Percentiles rank a stretch among this genome's conserved stretches.
phyloP scores from a whole-genome alignment of 2,329 filamentous ascomycete genomes.

The Colletotrichum sp. region DNA sequence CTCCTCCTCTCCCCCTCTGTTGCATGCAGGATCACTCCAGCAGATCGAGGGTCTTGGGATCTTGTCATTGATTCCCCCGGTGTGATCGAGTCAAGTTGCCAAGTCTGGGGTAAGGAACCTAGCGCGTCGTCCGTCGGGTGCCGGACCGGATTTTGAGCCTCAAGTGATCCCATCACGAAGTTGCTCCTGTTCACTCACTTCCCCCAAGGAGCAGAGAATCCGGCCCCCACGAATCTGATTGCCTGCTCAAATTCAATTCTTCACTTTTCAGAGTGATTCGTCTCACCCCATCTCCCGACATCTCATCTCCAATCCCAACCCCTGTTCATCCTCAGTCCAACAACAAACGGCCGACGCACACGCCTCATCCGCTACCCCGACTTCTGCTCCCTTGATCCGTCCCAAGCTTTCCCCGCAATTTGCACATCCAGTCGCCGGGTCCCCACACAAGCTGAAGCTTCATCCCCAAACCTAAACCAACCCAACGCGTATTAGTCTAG shows the following conservation, averaged over 20 bases:
- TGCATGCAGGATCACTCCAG: not conserved
- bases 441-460: slow-evolving; percentile 14
- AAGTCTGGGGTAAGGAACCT: not conserved
- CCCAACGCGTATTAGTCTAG: not conserved
- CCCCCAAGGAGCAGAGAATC: too few species aligned
- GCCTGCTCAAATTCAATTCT: not conserved
- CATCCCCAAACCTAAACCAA: not conserved
- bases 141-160: not conserved
- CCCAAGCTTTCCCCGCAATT: slow-evolving; percentile 6
- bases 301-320: not conserved
- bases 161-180: not conserved
- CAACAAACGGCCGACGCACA: not conserved
- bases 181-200: too few species aligned
- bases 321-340: not conserved
- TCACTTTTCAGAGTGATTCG: not conserved
- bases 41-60: not conserved
- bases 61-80: not conserved
- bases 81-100: not conserved
- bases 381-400: slow-evolving; percentile 7
- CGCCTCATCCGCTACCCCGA: slow-evolving; percentile 18
- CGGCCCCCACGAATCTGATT: too few species aligned
- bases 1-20: not conserved
- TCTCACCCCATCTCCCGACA: not conserved
- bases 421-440: not conserved
- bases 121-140: not conserved